These are phyloP conservation scores for Candida arabinofermentans DNA, from an alignment of 805 yeast species.

Conservation along the genomic window DNA sequence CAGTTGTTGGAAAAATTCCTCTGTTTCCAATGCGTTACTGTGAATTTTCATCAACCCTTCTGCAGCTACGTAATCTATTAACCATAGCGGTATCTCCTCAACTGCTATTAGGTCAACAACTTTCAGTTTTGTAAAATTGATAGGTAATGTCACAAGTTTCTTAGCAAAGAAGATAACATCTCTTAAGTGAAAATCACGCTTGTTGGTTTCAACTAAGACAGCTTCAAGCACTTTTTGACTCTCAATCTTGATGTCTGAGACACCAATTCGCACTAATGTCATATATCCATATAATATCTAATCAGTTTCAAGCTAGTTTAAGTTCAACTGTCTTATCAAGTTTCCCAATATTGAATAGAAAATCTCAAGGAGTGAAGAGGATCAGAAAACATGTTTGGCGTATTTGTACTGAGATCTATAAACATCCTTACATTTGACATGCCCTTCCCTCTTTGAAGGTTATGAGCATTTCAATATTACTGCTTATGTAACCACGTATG, in stretches of 20 bases:
- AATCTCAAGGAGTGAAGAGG: too few relatives aligned
- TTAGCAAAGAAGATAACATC: background rate
- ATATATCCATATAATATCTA: background rate
- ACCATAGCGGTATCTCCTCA: slow-evolving; percentile 14
- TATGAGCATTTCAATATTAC: too few relatives aligned
- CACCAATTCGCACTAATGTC: background rate
- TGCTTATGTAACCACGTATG: too few relatives aligned
- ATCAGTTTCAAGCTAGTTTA: too few relatives aligned
- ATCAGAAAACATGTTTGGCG: too few relatives aligned
- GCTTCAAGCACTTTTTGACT: background rate
- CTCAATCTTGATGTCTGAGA: background rate
- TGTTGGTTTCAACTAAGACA: background rate
- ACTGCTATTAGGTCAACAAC: slow-evolving; percentile 12
- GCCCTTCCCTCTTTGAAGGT: too few relatives aligned
- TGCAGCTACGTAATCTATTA: slow-evolving; percentile 2
- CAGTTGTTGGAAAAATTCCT: slow-evolving; percentile 10
- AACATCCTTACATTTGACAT: too few relatives aligned
- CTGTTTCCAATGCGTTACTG: slow-evolving; percentile 8
- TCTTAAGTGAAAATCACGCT: background rate
- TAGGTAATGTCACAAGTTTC: background rate
- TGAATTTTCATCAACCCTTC: slow-evolving; percentile 6
- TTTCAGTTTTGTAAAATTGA: slow-evolving; percentile 4
- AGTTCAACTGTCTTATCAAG: too few relatives aligned
- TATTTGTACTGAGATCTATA: too few relatives aligned
- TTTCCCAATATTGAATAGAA: too few relatives aligned